Conservation (phyloP, 2,329 filamentous ascomycete genomes). For the Ceratocystis harringtonii region DNA sequence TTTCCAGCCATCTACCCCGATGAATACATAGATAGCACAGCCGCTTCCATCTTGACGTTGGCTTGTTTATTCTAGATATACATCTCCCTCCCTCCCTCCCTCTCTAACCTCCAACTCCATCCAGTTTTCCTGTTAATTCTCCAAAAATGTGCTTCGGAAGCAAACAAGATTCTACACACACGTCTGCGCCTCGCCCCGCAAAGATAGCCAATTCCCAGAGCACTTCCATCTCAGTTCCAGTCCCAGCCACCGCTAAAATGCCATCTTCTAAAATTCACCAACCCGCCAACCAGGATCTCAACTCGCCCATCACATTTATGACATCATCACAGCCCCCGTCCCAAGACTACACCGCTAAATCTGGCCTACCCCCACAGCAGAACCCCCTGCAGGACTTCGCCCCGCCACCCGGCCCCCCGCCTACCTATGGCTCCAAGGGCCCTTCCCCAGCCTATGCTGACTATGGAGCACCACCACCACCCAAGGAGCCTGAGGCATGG, state of each 20-base stretch:
- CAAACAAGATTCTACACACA: constrained; percentile 27
- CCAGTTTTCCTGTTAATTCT: neutral
- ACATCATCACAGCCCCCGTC: neutral
- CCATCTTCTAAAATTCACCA: constrained; percentile 11
- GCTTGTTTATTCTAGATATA: too few species aligned
- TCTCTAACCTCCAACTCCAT: neutral
- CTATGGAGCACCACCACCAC: constrained; percentile 23
- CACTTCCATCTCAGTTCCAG: neutral
- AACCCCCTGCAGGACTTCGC: constrained; percentile 24
- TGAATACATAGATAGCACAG: too few species aligned
- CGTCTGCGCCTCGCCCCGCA: constrained; percentile 22
- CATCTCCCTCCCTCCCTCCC: neutral
- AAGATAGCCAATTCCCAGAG: constrained; percentile 18
- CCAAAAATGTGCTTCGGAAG: constrained; percentile 35
- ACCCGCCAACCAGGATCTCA: neutral
- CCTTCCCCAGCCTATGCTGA: constrained; percentile 14
- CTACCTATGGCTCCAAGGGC: constrained; percentile 11
- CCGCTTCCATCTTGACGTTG: too few species aligned
- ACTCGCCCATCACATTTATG: neutral
- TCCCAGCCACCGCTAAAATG: neutral
- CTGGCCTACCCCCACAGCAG: constrained; percentile 25
- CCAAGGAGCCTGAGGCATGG: constrained; percentile 32
- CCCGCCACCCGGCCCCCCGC: constrained; percentile 27
- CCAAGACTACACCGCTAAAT: constrained; percentile 18
- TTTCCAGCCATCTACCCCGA: too few species aligned